Evolutionary conservation across 495 filamentous ascomycete species (phyloP).

Genomic region (Aspergillus saccharolyticus): DNA sequence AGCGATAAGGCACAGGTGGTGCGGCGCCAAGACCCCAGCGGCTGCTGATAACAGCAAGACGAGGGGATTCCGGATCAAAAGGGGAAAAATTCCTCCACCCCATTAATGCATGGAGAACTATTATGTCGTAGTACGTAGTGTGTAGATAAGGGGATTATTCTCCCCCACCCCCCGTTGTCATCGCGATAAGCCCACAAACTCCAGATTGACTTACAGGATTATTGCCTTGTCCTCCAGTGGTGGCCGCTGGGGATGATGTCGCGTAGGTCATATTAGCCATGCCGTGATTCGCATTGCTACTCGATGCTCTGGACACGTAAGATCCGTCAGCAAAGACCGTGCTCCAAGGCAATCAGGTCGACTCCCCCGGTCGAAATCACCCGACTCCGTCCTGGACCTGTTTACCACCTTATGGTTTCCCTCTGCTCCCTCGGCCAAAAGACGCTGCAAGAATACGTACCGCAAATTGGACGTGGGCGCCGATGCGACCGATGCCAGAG

Average conservation of each 20-base stretch:
- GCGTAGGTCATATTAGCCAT: constrained; percentile 58
- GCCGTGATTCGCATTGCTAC: constrained; percentile 42
- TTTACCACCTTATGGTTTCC: background rate
- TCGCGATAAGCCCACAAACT: constrained; percentile 11
- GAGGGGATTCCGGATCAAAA: constrained; percentile 20
- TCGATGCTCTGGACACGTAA: constrained; percentile 41
- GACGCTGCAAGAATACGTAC: constrained; percentile 41
- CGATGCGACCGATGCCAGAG: constrained; percentile 59
- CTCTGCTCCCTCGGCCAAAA: background rate
- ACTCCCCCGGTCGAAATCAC: background rate
- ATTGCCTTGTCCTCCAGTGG: constrained; percentile 60
- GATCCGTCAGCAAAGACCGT: constrained; percentile 27
- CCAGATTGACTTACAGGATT: constrained; percentile 54
- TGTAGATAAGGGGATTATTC: constrained; percentile 3
- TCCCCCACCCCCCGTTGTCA: background rate
- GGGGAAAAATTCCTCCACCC: constrained; percentile 7
- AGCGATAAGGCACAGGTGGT: constrained; percentile 40
- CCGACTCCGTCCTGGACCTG: background rate
- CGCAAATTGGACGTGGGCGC: constrained; percentile 60
- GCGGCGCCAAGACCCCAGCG: constrained; percentile 34
- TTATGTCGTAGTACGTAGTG: too few relatives aligned
- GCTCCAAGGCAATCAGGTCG: background rate
- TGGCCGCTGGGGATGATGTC: constrained; percentile 63
- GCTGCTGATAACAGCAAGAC: constrained; percentile 31
- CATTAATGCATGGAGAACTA: too few relatives aligned